phyloP scores from a whole-genome alignment of 75 land plant species.

The Isoetes taiwanensis region DNA sequence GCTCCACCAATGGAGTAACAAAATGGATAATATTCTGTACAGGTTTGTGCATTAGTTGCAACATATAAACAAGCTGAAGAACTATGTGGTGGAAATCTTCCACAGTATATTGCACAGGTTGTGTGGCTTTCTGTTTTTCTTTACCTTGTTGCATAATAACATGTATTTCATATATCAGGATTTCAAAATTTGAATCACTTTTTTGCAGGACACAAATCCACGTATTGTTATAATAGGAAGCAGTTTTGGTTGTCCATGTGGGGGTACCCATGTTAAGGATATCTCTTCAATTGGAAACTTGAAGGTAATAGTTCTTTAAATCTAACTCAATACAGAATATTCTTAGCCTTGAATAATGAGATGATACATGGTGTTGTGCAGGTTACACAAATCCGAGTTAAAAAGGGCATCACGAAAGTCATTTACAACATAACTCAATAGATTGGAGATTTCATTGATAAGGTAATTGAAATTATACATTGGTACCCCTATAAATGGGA shows the following conservation, averaged over 20 bases:
- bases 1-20: too few relatives aligned
- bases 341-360: not conserved
- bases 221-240: constrained; percentile 48
- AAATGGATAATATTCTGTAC: not conserved
- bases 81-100: constrained; percentile 48
- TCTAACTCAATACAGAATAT: not conserved
- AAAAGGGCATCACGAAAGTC: constrained; percentile 17
- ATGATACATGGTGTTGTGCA: not conserved
- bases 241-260: constrained; percentile 61
- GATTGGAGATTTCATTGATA: too few relatives aligned
- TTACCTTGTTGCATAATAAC: not conserved
- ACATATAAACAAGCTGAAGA: constrained; percentile 39
- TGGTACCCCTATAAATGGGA: too few relatives aligned
- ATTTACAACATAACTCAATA: too few relatives aligned
- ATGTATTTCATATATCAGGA: not conserved
- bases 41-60: constrained; percentile 39
- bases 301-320: constrained; percentile 21
- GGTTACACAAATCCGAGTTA: constrained; percentile 19
- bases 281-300: constrained; percentile 35
- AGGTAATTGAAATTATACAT: too few relatives aligned
- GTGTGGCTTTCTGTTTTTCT: not conserved
- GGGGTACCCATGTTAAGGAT: constrained; percentile 63
- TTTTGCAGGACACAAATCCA: constrained; percentile 39
- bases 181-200: not conserved
- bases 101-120: constrained; percentile 55